Conservation (phyloP, 768 basidiomycete genomes). For the Lactarius evosmus region DNA sequence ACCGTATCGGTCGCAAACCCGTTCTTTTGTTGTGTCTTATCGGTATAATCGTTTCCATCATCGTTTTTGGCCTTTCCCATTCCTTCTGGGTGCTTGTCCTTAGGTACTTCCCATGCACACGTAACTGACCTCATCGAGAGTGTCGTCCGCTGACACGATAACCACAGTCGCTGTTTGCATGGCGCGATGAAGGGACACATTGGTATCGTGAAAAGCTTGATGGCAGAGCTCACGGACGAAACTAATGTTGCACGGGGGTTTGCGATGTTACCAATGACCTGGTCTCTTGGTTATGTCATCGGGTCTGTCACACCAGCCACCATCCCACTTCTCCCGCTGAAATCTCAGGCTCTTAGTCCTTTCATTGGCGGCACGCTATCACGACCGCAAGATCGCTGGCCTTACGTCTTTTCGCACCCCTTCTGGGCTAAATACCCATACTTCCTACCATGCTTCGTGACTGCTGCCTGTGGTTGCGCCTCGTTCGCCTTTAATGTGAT, state of each 20-base stretch:
- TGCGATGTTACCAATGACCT: not conserved
- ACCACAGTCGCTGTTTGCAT: not conserved
- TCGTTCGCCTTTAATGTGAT: not conserved
- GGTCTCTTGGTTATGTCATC: not conserved
- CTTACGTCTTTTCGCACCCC: conserved; percentile 17
- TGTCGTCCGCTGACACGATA: not conserved
- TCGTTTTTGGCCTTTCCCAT: not conserved
- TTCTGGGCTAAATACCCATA: conserved; percentile 31
- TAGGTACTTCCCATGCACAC: not conserved
- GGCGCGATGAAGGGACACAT: not conserved
- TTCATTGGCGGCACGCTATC: conserved; percentile 28
- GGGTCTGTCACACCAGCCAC: conserved; percentile 14
- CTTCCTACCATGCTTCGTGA: conserved; percentile 27
- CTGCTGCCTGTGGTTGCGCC: not conserved
- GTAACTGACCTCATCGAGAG: not conserved
- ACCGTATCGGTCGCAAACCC: not conserved
- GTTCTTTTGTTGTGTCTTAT: not conserved
- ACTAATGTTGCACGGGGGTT: not conserved
- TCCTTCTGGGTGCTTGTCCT: not conserved
- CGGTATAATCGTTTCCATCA: not conserved
- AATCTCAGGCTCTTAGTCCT: conserved; percentile 18
- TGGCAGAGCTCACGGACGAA: not conserved
- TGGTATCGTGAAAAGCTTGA: not conserved
- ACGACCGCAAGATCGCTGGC: conserved; percentile 28
- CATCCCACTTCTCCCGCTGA: not conserved